Base-by-base conservation (phyloP, 768 basidiomycete genomes). In the Tephrocybe sp. region DNA sequence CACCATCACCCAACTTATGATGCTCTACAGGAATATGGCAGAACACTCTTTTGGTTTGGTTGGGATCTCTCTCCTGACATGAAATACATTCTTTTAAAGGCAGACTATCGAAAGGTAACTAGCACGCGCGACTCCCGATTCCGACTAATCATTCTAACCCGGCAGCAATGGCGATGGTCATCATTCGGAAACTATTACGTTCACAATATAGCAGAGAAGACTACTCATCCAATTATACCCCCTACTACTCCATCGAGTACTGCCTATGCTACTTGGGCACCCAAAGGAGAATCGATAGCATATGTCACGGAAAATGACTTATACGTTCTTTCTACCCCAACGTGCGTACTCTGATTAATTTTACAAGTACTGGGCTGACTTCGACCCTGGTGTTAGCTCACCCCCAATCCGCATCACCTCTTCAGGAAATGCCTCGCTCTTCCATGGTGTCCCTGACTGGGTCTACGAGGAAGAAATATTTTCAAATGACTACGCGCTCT, bases 381-480 rank as follows among this genome's bases (percentile, higher is more conserved):
- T 19, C 47, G 30, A 32, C 36, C 31, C 38, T 40, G 37, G 49
- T 15, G 18, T 58, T 68, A 7, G 64, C 2, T 62, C 74, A 1
- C 56, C 71, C 12, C 72, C 85, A 9, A 86, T 95, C 42, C 85
- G 87, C 9, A 76, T 98, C 9, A 99, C 96, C 1, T 71, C 74
- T 1, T 81, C 85, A 12, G 97, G 97, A 0, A 89, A 87, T 44
- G 77, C 82, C 0, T 87, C 88, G 0, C 75, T 95, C 13, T 97
- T 98, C 75, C 84, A 98, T 60, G 97, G 97, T 6, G 89, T 97
- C 1, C 91, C 93, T 0, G 93, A 97, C 64, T 98, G 97, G 96
- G 96, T 98, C 4, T 95, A 95, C 66, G 93, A 96, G 65, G 92
- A 96, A 63, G 93, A 97, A 64, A 83, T 98, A 19, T 88, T 93